phyloP scores from a whole-genome alignment of 2,329 filamentous ascomycete genomes.

The Arthrobotrys iridis region DNA sequence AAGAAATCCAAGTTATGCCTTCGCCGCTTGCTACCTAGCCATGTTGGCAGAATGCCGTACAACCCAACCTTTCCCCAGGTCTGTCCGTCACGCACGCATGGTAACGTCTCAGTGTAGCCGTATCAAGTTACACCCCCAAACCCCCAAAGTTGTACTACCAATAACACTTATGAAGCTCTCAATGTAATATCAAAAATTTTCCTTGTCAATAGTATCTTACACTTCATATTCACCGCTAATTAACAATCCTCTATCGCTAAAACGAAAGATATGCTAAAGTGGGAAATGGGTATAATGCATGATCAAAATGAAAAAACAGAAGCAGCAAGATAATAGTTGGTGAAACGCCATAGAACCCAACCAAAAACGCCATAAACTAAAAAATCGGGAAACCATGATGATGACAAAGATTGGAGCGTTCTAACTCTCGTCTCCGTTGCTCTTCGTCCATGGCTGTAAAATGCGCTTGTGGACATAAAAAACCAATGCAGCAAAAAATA shows the following conservation, averaged over 20 bases:
- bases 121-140: neutral
- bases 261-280: neutral
- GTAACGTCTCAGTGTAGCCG: neutral
- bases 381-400: neutral
- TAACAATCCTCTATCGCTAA: neutral
- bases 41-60: slow-evolving; percentile 14
- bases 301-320: neutral
- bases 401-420: slow-evolving; percentile 44
- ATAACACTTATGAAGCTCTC: no score
- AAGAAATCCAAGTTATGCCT: no score
- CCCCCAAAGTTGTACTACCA: no score
- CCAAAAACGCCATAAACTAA: slow-evolving; percentile 21
- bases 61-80: neutral
- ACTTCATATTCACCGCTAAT: slow-evolving; percentile 3
- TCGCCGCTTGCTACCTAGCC: no score
- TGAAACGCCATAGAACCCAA: neutral
- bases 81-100: no score
- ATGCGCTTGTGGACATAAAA: neutral
- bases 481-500: slow-evolving; percentile 7
- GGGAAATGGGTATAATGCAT: neutral
- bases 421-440: slow-evolving; percentile 45
- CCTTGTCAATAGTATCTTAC: no score
- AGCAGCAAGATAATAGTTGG: neutral
- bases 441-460: slow-evolving; percentile 31
- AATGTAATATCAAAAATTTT: no score